phyloP scores from a whole-genome alignment of 768 basidiomycete species.

The Suillus ampliporus region DNA sequence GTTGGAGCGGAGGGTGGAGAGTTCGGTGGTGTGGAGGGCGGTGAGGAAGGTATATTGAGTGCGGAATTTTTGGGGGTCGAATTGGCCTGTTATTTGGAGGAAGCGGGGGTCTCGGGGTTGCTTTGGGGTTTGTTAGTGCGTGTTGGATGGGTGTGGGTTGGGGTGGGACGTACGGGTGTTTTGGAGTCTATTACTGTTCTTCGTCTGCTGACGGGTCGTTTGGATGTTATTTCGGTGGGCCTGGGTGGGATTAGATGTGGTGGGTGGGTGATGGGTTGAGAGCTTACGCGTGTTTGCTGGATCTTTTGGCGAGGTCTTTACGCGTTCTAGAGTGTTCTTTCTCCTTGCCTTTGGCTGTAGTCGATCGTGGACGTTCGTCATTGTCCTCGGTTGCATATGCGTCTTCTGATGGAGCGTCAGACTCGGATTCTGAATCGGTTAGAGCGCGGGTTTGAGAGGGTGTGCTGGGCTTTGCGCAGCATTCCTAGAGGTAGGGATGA shows the following conservation, averaged over 20 bases:
- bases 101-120: too few relatives aligned
- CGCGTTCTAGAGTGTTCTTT: constrained; percentile 47
- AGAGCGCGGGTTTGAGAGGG: constrained; percentile 47
- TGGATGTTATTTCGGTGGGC: constrained; percentile 83
- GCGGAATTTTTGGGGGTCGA: too few relatives aligned
- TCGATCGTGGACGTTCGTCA: constrained; percentile 11
- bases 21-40: constrained; percentile 66
- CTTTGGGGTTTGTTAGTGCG: too few relatives aligned
- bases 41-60: constrained; percentile 76
- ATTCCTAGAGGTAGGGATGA: constrained; percentile 66
- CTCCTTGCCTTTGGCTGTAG: constrained; percentile 29
- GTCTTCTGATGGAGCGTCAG: constrained; percentile 26
- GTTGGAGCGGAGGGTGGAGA: constrained; percentile 65
- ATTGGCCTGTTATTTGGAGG: too few relatives aligned
- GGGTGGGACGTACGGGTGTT: constrained; percentile 55
- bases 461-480: constrained; percentile 65
- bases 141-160: too few relatives aligned
- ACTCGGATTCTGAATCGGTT: constrained; percentile 46
- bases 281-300: constrained; percentile 87
- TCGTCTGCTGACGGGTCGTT: constrained; percentile 78
- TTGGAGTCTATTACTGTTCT: constrained; percentile 72
- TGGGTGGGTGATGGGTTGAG: constrained; percentile 5
- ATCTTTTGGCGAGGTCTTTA: constrained; percentile 60
- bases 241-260: constrained; percentile 43
- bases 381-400: constrained; percentile 18